These are phyloP conservation scores for Hypoxylon subgilvum DNA, from an alignment of 495 filamentous ascomycete genomes.

Conservation along the genomic window DNA sequence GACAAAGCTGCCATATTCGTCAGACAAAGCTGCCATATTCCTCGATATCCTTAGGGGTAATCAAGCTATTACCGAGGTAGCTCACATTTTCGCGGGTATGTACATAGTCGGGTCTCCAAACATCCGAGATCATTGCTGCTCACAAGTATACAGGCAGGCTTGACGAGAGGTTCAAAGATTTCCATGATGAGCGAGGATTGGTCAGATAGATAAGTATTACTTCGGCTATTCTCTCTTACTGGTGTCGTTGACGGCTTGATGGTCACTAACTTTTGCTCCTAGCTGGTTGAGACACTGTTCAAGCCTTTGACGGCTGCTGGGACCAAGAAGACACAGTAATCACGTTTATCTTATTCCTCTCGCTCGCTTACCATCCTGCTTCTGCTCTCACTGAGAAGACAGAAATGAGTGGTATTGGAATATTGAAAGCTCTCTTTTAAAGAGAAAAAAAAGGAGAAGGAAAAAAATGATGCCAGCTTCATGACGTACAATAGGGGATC, in stretches of 20 bases:
- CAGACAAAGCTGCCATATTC: background rate
- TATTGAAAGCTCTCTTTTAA: too few species aligned
- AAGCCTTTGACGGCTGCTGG: background rate
- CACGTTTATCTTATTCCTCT: too few species aligned
- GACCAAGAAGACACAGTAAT: background rate
- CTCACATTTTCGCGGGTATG: background rate
- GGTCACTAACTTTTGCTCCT: background rate
- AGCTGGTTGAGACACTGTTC: background rate
- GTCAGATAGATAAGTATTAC: background rate
- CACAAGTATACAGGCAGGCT: background rate
- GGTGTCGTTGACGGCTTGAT: too few species aligned
- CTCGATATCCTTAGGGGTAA: background rate
- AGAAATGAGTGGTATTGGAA: too few species aligned
- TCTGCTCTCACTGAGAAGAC: too few species aligned
- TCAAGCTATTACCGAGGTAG: background rate
- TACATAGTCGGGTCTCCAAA: background rate
- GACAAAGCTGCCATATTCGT: constrained; percentile 9
- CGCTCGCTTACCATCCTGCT: too few species aligned
- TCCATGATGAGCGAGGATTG: background rate
- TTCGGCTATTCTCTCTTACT: background rate
- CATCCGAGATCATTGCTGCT: background rate
- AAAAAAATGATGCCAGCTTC: too few species aligned
- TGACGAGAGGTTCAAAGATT: background rate
- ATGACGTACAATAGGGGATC: too few species aligned
- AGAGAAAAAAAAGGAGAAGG: too few species aligned